Conservation (phyloP, 305 asterid species). For the Withania somnifera region DNA sequence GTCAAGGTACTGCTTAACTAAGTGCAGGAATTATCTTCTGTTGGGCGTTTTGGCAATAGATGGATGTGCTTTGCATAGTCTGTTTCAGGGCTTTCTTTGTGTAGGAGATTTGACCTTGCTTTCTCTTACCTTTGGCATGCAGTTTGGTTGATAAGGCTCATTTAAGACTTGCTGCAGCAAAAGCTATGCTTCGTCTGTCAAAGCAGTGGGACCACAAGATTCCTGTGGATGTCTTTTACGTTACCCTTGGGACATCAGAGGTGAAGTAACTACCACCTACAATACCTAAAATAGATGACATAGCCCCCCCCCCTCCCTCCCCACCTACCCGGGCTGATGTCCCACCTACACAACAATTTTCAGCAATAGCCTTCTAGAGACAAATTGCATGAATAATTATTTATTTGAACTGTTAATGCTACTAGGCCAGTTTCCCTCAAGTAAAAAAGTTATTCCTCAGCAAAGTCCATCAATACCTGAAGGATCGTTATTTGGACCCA, state of each 20-base stretch:
- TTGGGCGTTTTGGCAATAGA: no score
- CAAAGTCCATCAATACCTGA: constrained; percentile 87
- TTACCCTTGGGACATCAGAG: constrained; percentile 74
- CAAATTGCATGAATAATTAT: not conserved
- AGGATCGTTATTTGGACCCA: constrained; percentile 83
- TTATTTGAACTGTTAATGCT: constrained; percentile 11
- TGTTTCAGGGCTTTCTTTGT: no score
- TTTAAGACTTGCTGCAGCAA: constrained; percentile 93
- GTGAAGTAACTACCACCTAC: constrained; percentile 25
- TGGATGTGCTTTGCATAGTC: no score
- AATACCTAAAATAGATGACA: constrained; percentile 1
- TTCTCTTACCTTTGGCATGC: no score
- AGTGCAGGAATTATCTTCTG: not conserved
- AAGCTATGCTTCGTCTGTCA: constrained; percentile 92
- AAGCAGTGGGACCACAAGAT: constrained; percentile 93
- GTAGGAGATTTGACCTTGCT: no score
- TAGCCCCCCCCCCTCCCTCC: no score
- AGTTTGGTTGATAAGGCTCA: constrained; percentile 88
- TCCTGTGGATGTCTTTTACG: constrained; percentile 73
- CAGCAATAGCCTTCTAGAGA: not conserved
- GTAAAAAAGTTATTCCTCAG: constrained; percentile 55
- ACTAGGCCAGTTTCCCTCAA: constrained; percentile 74
- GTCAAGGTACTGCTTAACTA: constrained; percentile 64
- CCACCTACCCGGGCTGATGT: no score
- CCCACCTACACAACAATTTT: not conserved